Conservation (phyloP, 352 stramenopile genomes). For the Pythium sukuiense region DNA sequence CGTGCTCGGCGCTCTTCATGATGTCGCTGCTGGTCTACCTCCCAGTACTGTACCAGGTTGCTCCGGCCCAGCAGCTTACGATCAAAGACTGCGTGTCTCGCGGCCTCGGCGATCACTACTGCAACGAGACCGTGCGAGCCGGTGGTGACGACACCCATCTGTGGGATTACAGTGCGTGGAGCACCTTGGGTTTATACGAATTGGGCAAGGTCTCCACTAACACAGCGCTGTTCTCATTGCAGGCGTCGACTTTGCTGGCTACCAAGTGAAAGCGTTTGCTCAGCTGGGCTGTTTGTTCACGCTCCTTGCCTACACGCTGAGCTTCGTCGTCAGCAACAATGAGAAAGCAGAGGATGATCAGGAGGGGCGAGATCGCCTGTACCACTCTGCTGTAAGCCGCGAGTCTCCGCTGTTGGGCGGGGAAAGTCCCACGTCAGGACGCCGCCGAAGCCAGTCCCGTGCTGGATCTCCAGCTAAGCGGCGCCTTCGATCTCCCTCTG, state of each 20-base stretch:
- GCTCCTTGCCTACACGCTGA: conserved; percentile 54
- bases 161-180: conserved; percentile 71
- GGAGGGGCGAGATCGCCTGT: conserved; percentile 24
- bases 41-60: conserved; percentile 46
- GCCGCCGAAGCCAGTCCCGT: conserved; percentile 17
- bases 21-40: conserved; percentile 59
- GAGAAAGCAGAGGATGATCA: conserved; percentile 29
- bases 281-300: conserved; percentile 58
- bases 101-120: conserved; percentile 53
- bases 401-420: neutral
- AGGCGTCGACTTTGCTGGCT: conserved; percentile 48
- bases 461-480: conserved; percentile 14
- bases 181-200: no score
- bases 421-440: neutral
- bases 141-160: conserved; percentile 49
- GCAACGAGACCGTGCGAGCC: conserved; percentile 42
- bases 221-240: neutral
- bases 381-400: conserved; percentile 14
- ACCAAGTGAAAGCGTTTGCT: conserved; percentile 58
- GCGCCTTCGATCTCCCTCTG: conserved; percentile 21
- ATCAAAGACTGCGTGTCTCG: conserved; percentile 42
- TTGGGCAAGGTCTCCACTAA: neutral
- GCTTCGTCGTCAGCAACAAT: conserved; percentile 55
- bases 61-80: conserved; percentile 37
- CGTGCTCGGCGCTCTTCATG: conserved; percentile 42